Conservation (phyloP, 768 basidiomycete species). For the Serendipita vermifera region DNA sequence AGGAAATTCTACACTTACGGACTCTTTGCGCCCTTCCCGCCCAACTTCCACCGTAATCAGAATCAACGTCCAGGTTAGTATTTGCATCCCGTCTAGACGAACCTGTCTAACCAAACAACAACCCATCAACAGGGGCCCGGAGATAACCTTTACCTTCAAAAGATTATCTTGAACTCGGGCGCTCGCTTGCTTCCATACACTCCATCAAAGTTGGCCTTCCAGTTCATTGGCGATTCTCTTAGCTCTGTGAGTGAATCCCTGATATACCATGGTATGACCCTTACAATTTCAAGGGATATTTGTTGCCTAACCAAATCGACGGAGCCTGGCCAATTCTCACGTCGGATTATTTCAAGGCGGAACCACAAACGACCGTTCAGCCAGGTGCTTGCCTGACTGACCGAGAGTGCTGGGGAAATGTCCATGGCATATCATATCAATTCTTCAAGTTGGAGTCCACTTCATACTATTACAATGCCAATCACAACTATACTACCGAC, state of each 20-base stretch:
- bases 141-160: slow-evolving; percentile 41
- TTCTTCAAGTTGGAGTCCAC: slow-evolving; percentile 36
- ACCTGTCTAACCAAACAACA: no score
- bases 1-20: not conserved
- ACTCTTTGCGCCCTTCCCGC: no score
- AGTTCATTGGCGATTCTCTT: slow-evolving; percentile 47
- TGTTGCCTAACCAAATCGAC: slow-evolving; percentile 37
- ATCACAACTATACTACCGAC: slow-evolving; percentile 48
- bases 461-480: slow-evolving; percentile 37
- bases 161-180: slow-evolving; percentile 35
- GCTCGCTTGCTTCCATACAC: slow-evolving; percentile 34
- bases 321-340: slow-evolving; percentile 47
- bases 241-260: slow-evolving; percentile 34
- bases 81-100: no score
- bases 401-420: slow-evolving; percentile 18
- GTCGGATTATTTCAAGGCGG: slow-evolving; percentile 38
- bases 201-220: slow-evolving; percentile 35
- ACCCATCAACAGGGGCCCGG: no score
- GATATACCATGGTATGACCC: not conserved
- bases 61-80: slow-evolving; percentile 34
- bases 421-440: slow-evolving; percentile 12
- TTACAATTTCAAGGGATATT: slow-evolving; percentile 35
- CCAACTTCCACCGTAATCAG: slow-evolving; percentile 13
- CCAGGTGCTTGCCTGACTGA: slow-evolving; percentile 39
- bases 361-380: slow-evolving; percentile 39